Conservation (phyloP, 1,284 basidiomycete species). For the Fomitopsis schrenkii region DNA sequence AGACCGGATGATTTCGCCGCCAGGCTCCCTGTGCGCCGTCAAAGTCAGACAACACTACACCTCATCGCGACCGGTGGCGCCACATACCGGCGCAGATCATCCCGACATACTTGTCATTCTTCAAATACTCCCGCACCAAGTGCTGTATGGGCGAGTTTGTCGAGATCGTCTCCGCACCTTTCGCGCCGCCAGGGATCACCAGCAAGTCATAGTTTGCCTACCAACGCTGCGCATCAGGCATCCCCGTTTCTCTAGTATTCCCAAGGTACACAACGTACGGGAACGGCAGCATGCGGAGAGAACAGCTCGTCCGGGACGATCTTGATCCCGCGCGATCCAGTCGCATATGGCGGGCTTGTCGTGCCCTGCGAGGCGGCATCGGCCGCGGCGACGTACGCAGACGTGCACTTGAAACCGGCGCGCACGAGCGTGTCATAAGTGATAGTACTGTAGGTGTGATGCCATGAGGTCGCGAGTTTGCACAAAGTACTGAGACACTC, state of each 20-base stretch:
- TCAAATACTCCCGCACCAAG: constrained; percentile 60
- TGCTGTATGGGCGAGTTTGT: constrained; percentile 55
- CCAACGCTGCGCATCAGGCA: not conserved
- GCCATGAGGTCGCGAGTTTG: not conserved
- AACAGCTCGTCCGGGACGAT: constrained; percentile 65
- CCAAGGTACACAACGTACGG: constrained; percentile 13
- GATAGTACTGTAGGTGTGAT: constrained; percentile 51
- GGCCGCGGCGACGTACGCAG: constrained; percentile 56
- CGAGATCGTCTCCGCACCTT: constrained; percentile 76
- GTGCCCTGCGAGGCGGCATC: constrained; percentile 8
- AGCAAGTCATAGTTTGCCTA: constrained; percentile 65
- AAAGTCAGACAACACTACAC: not conserved
- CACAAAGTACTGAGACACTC: constrained; percentile 19
- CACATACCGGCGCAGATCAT: constrained; percentile 79
- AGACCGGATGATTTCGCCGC: constrained; percentile 65
- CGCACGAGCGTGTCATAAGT: constrained; percentile 78
- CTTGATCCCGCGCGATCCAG: constrained; percentile 70
- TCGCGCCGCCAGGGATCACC: constrained; percentile 78
- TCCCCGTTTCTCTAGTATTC: not conserved
- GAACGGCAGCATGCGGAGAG: constrained; percentile 35
- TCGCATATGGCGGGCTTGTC: constrained; percentile 40
- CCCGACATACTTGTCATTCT: constrained; percentile 60
- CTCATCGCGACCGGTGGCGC: not conserved
- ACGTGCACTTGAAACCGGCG: constrained; percentile 60
- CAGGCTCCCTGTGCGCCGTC: constrained; percentile 49